A percentile compares a stretch with the other conserved stretches of the same genome.
Conservation (phyloP, 495 filamentous ascomycete species). For the Thozetella sp. region DNA sequence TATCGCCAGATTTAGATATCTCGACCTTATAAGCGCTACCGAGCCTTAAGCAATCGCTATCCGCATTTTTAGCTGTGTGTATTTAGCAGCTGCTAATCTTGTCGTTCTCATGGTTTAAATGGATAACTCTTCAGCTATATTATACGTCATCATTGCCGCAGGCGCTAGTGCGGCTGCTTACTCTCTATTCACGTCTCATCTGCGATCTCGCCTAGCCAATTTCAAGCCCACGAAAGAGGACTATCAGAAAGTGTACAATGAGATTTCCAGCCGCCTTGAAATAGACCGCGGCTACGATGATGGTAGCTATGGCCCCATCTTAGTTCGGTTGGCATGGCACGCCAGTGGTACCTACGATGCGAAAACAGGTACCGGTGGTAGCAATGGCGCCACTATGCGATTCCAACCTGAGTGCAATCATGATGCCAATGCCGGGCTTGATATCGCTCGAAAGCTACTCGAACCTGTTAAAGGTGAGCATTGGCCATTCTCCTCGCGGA, state of each 20-base stretch:
- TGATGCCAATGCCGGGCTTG: conserved; percentile 92
- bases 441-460: conserved; percentile 86
- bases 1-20: background rate
- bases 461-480: conserved; percentile 79
- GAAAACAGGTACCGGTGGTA: conserved; percentile 87
- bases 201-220: background rate
- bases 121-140: background rate
- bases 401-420: conserved; percentile 91
- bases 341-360: conserved; percentile 87
- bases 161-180: background rate
- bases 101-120: background rate
- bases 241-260: conserved; percentile 95
- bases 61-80: too few species aligned
- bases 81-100: background rate
- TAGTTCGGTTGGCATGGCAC: conserved; percentile 87
- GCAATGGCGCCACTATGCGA: conserved; percentile 97
- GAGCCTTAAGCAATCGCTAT: background rate
- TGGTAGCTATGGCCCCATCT: conserved; percentile 91
- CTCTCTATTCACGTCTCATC: background rate
- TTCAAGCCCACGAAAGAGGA: conserved; percentile 81
- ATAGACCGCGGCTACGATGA: conserved; percentile 96
- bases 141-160: background rate
- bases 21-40: background rate
- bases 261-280: conserved; percentile 75
- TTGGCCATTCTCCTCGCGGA: background rate